phyloP scores from a whole-genome alignment of 2,329 filamentous ascomycete species.

The Aspergillus sp. region DNA sequence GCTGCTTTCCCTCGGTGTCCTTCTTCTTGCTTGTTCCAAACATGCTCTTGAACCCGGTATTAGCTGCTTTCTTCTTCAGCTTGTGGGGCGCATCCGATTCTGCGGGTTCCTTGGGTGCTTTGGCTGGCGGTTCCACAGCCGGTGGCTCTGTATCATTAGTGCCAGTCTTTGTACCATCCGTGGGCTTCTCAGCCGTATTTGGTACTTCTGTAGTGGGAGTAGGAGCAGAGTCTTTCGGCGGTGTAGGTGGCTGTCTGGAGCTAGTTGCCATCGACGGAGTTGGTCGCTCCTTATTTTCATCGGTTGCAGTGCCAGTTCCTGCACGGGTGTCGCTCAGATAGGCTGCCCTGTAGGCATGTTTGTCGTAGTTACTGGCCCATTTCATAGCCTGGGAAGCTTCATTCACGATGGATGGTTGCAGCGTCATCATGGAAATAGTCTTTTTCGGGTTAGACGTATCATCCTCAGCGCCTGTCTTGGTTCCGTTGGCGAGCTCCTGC shows the following conservation, averaged over 20 bases:
- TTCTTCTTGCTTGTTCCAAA: slow-evolving; percentile 45
- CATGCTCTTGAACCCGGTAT: slow-evolving; percentile 44
- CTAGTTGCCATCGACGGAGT: slow-evolving; percentile 25
- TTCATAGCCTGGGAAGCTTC: slow-evolving; percentile 94
- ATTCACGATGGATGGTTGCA: slow-evolving; percentile 79
- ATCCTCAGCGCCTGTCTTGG: slow-evolving; percentile 54
- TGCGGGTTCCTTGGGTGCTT: slow-evolving; percentile 34
- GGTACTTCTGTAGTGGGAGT: slow-evolving; percentile 4
- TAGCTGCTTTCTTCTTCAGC: slow-evolving; percentile 44
- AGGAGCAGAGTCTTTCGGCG: slow-evolving; percentile 30
- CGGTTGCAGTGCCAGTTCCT: slow-evolving; percentile 63
- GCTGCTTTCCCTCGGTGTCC: slow-evolving; percentile 23
- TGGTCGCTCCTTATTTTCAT: slow-evolving; percentile 38
- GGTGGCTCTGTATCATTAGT: slow-evolving; percentile 22
- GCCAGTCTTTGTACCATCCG: slow-evolving; percentile 15
- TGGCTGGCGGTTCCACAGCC: slow-evolving; percentile 30
- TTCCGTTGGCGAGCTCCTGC: slow-evolving; percentile 47
- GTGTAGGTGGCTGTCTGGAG: slow-evolving; percentile 26
- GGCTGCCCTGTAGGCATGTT: slow-evolving; percentile 78
- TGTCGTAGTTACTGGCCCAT: slow-evolving; percentile 95
- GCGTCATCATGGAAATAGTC: slow-evolving; percentile 84
- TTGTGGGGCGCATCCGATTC: slow-evolving; percentile 42
- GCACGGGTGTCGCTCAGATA: slow-evolving; percentile 75
- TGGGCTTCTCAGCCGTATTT: slow-evolving; percentile 21
- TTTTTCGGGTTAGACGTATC: slow-evolving; percentile 61